These are phyloP conservation scores for Vaccinium corymbosum DNA, from an alignment of 148 eudicot genomes.

Conservation along the genomic window DNA sequence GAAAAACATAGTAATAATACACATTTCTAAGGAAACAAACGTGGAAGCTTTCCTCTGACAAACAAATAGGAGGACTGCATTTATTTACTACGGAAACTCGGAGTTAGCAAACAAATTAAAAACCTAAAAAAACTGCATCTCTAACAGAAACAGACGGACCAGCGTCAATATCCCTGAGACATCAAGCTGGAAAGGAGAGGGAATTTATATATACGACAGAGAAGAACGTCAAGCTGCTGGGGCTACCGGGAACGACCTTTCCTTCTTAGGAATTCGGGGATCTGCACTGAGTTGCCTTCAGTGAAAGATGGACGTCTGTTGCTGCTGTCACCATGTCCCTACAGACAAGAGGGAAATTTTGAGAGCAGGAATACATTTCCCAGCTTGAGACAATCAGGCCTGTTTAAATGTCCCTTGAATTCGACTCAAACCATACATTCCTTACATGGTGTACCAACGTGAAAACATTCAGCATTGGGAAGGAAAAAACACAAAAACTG, in stretches of 20 bases:
- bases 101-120: neutral
- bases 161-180: neutral
- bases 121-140: neutral
- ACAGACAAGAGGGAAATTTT: neutral
- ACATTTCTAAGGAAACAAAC: neutral
- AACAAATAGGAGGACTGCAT: slow-evolving; percentile 3
- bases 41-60: slow-evolving; percentile 2
- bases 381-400: neutral
- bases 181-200: neutral
- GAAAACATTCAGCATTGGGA: neutral
- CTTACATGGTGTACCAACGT: neutral
- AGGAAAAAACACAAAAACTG: too few relatives aligned
- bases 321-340: slow-evolving; percentile 8
- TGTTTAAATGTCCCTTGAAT: neutral
- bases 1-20: neutral
- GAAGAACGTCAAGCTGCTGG: slow-evolving; percentile 9
- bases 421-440: neutral
- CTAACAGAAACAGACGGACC: neutral
- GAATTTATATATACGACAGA: neutral
- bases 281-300: slow-evolving; percentile 8
- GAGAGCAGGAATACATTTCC: neutral
- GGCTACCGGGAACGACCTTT: slow-evolving; percentile 19
- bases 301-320: neutral
- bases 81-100: neutral
- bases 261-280: slow-evolving; percentile 17